A percentile compares a stretch with the other conserved stretches of the same genome.
These are phyloP conservation scores for Tilletia indica DNA, from an alignment of 1,284 basidiomycete species.

Conservation along the genomic window DNA sequence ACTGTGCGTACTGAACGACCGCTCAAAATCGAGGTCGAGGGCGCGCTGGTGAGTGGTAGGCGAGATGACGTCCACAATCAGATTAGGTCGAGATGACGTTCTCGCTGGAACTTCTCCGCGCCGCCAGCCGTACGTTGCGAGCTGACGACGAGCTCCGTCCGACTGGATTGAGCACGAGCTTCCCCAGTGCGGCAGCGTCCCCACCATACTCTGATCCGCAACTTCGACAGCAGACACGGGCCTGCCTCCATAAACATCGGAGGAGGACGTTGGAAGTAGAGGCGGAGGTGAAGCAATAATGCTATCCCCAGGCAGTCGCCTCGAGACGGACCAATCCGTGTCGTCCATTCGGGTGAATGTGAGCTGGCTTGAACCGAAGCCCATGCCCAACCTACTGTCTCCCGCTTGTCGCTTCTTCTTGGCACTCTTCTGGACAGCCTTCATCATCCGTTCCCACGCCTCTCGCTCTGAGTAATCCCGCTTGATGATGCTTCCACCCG, in stretches of 20 bases:
- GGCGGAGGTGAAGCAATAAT: neutral
- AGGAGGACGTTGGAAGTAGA: neutral
- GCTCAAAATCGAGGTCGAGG: constrained; percentile 5
- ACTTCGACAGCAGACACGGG: neutral
- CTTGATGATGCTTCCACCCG: constrained; percentile 51
- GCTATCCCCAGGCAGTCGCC: too few relatives aligned
- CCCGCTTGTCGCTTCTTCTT: constrained; percentile 30
- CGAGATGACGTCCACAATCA: constrained; percentile 1
- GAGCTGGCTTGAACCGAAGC: neutral
- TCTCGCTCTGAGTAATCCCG: constrained; percentile 52
- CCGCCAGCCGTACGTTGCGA: constrained; percentile 7
- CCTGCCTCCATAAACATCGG: neutral
- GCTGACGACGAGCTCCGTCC: constrained; percentile 6
- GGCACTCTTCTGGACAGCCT: constrained; percentile 49
- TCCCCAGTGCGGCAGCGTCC: neutral
- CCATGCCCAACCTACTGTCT: neutral
- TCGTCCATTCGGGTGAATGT: neutral
- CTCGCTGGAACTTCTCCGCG: constrained; percentile 7
- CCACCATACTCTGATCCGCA: neutral
- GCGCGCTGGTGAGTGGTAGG: constrained; percentile 4
- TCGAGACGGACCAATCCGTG: neutral
- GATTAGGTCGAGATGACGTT: neutral
- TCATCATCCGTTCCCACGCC: constrained; percentile 52
- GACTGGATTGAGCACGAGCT: constrained; percentile 5
- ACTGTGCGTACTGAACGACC: neutral